Percentiles rank a stretch among this genome's conserved stretches.
Evolutionary conservation across 371 early-diverging fungal genomes (phyloP).

Genomic region (Mortierella sp.): DNA sequence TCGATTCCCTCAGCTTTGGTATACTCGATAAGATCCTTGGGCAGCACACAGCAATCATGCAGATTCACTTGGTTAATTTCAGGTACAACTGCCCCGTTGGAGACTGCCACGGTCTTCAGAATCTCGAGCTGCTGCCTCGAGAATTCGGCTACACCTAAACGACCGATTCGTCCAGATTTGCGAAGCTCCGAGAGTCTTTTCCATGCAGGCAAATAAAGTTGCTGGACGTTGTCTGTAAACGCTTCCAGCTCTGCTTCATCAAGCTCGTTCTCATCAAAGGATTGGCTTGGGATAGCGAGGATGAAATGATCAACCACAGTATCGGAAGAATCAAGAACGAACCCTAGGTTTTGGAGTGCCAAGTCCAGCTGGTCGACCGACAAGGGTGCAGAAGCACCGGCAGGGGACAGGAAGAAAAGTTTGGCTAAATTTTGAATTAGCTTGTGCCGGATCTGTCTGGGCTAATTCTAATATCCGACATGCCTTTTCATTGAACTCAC

Average conservation of each 20-base stretch:
- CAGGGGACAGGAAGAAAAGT: conserved; percentile 59
- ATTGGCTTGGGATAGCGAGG: conserved; percentile 55
- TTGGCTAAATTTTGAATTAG: conserved; percentile 47
- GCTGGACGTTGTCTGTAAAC: conserved; percentile 24
- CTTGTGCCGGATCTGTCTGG: not conserved
- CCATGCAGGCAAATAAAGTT: conserved; percentile 40
- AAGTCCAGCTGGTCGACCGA: conserved; percentile 51
- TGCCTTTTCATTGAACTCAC: conserved; percentile 30
- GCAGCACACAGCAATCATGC: conserved; percentile 64
- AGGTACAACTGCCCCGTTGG: conserved; percentile 15
- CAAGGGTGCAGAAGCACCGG: conserved; percentile 24
- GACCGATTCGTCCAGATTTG: conserved; percentile 38
- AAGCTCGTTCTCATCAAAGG: conserved; percentile 56
- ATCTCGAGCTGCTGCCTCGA: conserved; percentile 45
- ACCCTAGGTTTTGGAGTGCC: conserved; percentile 59
- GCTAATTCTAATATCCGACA: not conserved
- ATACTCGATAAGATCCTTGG: conserved; percentile 61
- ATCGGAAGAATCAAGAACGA: conserved; percentile 53
- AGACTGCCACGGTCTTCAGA: conserved; percentile 18
- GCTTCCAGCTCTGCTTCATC: conserved; percentile 43
- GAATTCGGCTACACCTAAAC: conserved; percentile 51
- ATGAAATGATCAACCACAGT: conserved; percentile 65
- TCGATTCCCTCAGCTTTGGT: conserved; percentile 63
- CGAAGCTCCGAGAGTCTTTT: conserved; percentile 38
- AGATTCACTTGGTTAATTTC: conserved; percentile 60